Evolutionary conservation across 163 green algal species (phyloP), one percentile per base, ranked within the genome.

Genomic region (Dunaliella salina): DNA sequence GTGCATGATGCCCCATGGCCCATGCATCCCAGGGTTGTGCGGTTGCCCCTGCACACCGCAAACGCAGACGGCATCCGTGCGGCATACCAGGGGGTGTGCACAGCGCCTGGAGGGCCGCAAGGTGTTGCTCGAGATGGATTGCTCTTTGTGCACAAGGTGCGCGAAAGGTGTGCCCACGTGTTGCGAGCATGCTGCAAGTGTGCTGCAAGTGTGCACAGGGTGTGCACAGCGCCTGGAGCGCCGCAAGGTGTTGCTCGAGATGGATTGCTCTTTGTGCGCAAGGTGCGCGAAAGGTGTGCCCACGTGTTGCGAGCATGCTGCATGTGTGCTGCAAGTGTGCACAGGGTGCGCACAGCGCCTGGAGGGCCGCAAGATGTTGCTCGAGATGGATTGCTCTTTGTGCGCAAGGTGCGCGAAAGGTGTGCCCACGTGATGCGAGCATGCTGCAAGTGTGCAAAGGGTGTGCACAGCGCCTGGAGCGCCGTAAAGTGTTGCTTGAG

Each of bases 231-330:
- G 4, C 15, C 32, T 29, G 26, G 30, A 32, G 1, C 0, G 33
- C 33, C 33, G 17, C 13, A 20, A 32, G 45, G 20, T 20, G 95
- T 94, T 80, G n/a, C 88, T 30, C 89, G 89, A 4, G 95, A 98
- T 86, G 95, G 95, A 15, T 33, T 96, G 20, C 89, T 91, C 34
- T 85, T 98, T 4, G 86, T 95, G n/a, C 95, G 97, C 86, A 91
- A 89, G 72, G 82, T 85, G 59, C n/a, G 81, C 67, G 17, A n/a
- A n/a, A n/a, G n/a, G n/a, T n/a, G n/a, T n/a, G n/a, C n/a, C n/a
- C n/a, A n/a, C n/a, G n/a, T n/a, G n/a, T n/a, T n/a, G n/a, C n/a
- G n/a, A n/a, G n/a, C 11, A 11, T 33, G 34, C 17, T 59, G 32
- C 26, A 84, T 69, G 1, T 32, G 32, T 8, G 20, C 46, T n/a